These are phyloP conservation scores for Penicillium pulvis DNA, from an alignment of 495 filamentous ascomycete genomes.

Conservation along the genomic window DNA sequence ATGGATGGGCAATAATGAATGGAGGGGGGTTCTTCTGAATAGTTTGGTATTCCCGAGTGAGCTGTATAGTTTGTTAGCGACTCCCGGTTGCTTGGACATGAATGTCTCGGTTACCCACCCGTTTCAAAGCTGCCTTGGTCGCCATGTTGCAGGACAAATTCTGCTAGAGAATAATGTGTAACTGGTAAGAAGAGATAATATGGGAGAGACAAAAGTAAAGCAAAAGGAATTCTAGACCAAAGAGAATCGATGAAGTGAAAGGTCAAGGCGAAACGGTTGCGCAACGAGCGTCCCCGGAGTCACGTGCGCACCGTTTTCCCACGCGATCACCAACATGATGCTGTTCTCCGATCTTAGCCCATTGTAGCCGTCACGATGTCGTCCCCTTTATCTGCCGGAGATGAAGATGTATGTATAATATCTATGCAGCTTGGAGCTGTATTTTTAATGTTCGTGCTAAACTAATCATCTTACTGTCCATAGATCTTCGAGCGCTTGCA, in stretches of 20 bases:
- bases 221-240: background rate
- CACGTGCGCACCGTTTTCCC: slow-evolving; percentile 13
- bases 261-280: slow-evolving; percentile 2
- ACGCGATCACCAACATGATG: slow-evolving; percentile 17
- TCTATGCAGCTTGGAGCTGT: background rate
- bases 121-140: slow-evolving; percentile 79
- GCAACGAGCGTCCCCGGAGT: slow-evolving; percentile 3
- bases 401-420: slow-evolving; percentile 39
- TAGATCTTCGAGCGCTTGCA: slow-evolving; percentile 70
- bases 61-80: slow-evolving; percentile 49
- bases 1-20: slow-evolving; percentile 92
- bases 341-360: slow-evolving; percentile 24
- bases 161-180: background rate
- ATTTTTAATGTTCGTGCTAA: background rate
- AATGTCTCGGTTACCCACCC: slow-evolving; percentile 56
- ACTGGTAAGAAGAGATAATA: background rate
- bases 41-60: slow-evolving; percentile 90
- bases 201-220: background rate
- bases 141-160: slow-evolving; percentile 57
- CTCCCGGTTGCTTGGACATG: background rate
- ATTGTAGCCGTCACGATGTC: slow-evolving; percentile 48
- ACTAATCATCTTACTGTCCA: background rate
- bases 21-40: slow-evolving; percentile 91
- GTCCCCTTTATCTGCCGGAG: slow-evolving; percentile 43
- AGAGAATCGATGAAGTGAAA: background rate